These are phyloP conservation scores for Lathyrus tuberosus DNA, from an alignment of 306 rosid genomes.

Conservation along the genomic window DNA sequence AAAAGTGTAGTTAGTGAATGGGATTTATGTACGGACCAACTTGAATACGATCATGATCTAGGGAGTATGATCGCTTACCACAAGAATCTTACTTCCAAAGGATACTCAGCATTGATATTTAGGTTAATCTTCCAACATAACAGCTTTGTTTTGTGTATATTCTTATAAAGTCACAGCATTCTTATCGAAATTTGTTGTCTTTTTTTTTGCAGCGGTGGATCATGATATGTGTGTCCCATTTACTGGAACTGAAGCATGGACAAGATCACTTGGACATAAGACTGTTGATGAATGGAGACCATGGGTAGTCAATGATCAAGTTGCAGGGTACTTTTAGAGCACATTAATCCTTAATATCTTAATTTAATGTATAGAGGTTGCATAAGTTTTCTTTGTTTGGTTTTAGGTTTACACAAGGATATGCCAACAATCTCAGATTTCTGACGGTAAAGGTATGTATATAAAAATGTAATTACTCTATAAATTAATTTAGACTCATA, in stretches of 20 bases:
- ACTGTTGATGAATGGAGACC: constrained; percentile 75
- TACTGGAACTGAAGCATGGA: constrained; percentile 33
- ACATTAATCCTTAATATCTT: too few species aligned
- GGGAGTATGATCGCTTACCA: constrained; percentile 3
- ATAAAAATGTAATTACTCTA: not conserved
- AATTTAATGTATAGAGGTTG: not conserved
- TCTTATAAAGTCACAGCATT: not conserved
- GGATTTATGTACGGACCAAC: not conserved
- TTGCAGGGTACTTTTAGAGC: constrained; percentile 53
- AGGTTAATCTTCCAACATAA: not conserved
- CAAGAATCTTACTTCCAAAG: constrained; percentile 10
- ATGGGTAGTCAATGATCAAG: constrained; percentile 58
- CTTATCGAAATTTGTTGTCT: too few species aligned
- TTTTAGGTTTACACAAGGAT: constrained; percentile 65
- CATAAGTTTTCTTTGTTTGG: not conserved
- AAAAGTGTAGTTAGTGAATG: not conserved
- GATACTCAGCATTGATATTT: not conserved
- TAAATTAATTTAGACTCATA: not conserved
- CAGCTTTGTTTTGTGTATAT: not conserved
- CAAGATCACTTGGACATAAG: constrained; percentile 40
- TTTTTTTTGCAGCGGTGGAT: not conserved
- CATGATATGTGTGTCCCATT: constrained; percentile 24
- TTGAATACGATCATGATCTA: not conserved
- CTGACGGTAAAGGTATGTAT: constrained; percentile 63
- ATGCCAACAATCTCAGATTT: constrained; percentile 63